Evolutionary conservation across 345 rosid genomes (phyloP).

Genomic region (Erysimum cheiranthoides): DNA sequence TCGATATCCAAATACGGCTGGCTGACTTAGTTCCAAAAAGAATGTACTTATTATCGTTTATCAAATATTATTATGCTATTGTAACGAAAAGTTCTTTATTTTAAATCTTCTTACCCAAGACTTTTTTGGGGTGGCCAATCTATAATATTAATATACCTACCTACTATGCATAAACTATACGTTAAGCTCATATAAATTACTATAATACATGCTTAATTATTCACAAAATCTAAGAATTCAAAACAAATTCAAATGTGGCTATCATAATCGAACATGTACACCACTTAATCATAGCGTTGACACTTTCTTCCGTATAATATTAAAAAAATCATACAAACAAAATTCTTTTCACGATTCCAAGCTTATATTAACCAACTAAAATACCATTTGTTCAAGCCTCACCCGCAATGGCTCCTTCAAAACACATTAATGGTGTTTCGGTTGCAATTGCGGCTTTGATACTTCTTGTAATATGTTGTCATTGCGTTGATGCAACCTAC

Average conservation of each 20-base stretch:
- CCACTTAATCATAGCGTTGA: slow-evolving; percentile 52
- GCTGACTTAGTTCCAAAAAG: slow-evolving; percentile 33
- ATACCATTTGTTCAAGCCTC: slow-evolving; percentile 28
- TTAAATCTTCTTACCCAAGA: slow-evolving; percentile 24
- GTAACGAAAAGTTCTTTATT: slow-evolving; percentile 17
- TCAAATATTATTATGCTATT: not conserved
- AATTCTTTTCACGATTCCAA: slow-evolving; percentile 2
- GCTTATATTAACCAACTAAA: slow-evolving; percentile 25
- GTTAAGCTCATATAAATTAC: slow-evolving; percentile 32
- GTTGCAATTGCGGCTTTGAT: slow-evolving; percentile 33
- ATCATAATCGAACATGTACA: slow-evolving; percentile 62
- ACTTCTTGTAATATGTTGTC: slow-evolving; percentile 27
- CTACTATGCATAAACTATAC: slow-evolving; percentile 42
- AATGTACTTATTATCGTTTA: not conserved
- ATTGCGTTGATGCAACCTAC: slow-evolving; percentile 36
- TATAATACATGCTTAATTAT: slow-evolving; percentile 26
- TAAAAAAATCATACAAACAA: slow-evolving; percentile 1
- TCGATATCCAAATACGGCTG: slow-evolving; percentile 26
- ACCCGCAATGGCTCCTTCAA: slow-evolving; percentile 36
- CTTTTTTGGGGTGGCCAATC: slow-evolving; percentile 40
- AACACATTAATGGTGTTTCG: slow-evolving; percentile 29
- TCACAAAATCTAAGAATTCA: slow-evolving; percentile 39
- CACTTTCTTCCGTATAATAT: slow-evolving; percentile 26
- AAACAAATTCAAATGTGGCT: slow-evolving; percentile 48
- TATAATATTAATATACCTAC: slow-evolving; percentile 14